phyloP scores from a whole-genome alignment of 148 eudicot genomes.

The Diospyros lotus region DNA sequence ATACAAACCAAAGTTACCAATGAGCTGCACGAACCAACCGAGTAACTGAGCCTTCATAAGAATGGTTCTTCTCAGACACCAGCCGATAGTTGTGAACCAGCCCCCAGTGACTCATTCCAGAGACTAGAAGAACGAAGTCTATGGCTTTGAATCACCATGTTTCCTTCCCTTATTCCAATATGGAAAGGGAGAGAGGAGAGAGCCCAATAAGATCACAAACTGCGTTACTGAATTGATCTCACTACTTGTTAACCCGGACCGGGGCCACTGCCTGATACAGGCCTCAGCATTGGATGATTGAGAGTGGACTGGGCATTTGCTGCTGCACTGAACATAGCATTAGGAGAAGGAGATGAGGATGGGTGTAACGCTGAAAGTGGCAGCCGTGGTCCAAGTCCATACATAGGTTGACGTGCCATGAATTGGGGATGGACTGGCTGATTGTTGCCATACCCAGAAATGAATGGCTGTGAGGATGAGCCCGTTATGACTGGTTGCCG shows the following conservation, averaged over 20 bases:
- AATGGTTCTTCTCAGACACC: neutral
- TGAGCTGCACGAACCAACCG: neutral
- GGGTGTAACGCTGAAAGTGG: constrained; percentile 81
- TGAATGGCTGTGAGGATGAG: constrained; percentile 24
- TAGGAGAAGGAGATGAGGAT: constrained; percentile 52
- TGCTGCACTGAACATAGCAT: constrained; percentile 44
- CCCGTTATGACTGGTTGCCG: constrained; percentile 40
- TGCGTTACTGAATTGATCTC: neutral
- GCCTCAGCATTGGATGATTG: constrained; percentile 57
- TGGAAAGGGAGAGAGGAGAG: neutral
- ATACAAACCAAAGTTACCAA: constrained; percentile 1
- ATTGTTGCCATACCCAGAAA: constrained; percentile 7
- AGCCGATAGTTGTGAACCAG: neutral
- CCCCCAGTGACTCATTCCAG: too few species aligned
- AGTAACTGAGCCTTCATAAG: neutral
- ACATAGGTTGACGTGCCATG: constrained; percentile 33
- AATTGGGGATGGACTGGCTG: constrained; percentile 12
- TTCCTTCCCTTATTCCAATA: neutral
- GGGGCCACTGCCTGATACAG: constrained; percentile 61
- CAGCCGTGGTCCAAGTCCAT: constrained; percentile 70
- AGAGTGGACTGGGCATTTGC: constrained; percentile 53
- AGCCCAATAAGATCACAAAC: neutral
- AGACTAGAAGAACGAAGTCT: too few species aligned
- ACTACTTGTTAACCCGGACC: constrained; percentile 48
- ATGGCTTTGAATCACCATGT: neutral